Conservation (phyloP, 352 stramenopile species). For the Globisporangium barbulae region DNA sequence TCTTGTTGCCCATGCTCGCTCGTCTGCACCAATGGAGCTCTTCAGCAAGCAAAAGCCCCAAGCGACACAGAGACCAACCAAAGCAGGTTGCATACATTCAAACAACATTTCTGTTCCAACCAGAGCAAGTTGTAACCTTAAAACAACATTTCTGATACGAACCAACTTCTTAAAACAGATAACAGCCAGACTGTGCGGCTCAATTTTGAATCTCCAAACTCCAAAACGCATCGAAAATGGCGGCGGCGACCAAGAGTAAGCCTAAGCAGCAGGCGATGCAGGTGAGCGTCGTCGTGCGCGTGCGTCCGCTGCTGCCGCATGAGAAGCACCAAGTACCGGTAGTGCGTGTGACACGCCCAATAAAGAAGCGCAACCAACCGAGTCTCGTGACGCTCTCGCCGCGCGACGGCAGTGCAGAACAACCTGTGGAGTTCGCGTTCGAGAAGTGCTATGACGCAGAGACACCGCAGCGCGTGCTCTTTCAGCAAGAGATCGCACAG, state of each 20-base stretch:
- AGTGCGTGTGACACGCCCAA: slow-evolving; percentile 17
- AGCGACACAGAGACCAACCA: slow-evolving; percentile 9
- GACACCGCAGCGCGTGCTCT: slow-evolving; percentile 33
- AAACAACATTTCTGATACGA: background rate
- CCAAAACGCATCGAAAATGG: background rate
- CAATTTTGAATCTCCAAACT: background rate
- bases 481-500: slow-evolving; percentile 38
- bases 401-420: slow-evolving; percentile 2
- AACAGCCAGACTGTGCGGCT: background rate
- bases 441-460: slow-evolving; percentile 42
- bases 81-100: background rate
- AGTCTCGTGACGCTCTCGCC: slow-evolving; percentile 18
- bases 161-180: too few species aligned
- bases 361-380: slow-evolving; percentile 11
- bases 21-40: slow-evolving; percentile 5
- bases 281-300: slow-evolving; percentile 39
- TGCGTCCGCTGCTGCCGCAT: slow-evolving; percentile 30
- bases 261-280: slow-evolving; percentile 17
- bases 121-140: background rate
- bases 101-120: background rate
- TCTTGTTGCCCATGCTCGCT: slow-evolving; percentile 30
- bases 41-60: slow-evolving; percentile 10
- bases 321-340: slow-evolving; percentile 24
- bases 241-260: slow-evolving; percentile 2
- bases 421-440: slow-evolving; percentile 23